Percentiles rank a stretch among this genome's conserved stretches.
Conservation (phyloP, 139 green algal genomes). For the Micromonas pusilla region DNA sequence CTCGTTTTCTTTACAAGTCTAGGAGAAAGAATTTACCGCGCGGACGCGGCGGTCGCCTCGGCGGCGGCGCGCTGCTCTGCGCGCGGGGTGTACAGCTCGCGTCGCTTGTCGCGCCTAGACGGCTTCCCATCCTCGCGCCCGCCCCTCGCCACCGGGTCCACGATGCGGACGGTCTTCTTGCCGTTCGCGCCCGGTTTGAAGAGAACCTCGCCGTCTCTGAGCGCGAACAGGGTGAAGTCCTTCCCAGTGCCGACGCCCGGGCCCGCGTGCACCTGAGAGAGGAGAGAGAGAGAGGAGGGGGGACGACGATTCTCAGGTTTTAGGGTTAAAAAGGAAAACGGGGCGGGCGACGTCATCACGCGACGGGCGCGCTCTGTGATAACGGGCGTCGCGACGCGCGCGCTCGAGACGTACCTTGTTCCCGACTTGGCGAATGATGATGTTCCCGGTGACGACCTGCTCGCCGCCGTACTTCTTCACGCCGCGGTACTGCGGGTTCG, state of each 20-base stretch:
- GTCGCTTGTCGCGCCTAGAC: neutral
- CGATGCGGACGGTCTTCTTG: slow-evolving; percentile 12
- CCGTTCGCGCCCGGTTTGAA: slow-evolving; percentile 48
- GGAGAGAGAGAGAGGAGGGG: neutral
- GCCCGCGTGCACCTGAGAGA: slow-evolving; percentile 31
- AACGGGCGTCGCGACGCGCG: neutral
- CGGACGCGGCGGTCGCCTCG: neutral
- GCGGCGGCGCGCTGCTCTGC: neutral
- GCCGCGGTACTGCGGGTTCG: slow-evolving; percentile 73
- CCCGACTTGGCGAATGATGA: slow-evolving; percentile 85
- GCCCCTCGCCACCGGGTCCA: neutral
- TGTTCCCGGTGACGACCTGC: slow-evolving; percentile 80
- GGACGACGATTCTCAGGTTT: neutral
- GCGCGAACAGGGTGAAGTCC: slow-evolving; percentile 85
- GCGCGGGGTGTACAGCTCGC: slow-evolving; percentile 18
- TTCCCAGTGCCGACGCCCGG: slow-evolving; percentile 61
- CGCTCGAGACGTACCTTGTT: slow-evolving; percentile 21
- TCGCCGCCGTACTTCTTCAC: slow-evolving; percentile 96
- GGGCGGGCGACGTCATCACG: too few species aligned
- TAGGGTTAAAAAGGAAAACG: too few species aligned
- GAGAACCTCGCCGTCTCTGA: slow-evolving; percentile 73
- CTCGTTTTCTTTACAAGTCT: too few species aligned
- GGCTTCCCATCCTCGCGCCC: neutral
- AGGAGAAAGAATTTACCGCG: too few species aligned
- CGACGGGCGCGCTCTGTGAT: too few species aligned